A percentile compares a stretch with the other conserved stretches of the same genome.
phyloP scores from a whole-genome alignment of 73 alveolate genomes.

The Blepharisma stoltei region DNA sequence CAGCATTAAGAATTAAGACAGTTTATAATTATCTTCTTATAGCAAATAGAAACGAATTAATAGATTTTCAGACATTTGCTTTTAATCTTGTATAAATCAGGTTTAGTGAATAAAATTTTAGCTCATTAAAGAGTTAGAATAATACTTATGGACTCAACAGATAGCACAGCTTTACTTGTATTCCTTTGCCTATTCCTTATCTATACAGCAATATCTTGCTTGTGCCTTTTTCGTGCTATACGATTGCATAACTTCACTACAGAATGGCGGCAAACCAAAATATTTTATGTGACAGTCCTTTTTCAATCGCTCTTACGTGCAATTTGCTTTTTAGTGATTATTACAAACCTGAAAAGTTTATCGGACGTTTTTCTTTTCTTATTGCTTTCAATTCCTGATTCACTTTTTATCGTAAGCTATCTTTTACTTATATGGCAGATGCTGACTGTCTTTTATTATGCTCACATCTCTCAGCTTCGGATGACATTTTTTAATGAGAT shows the following conservation, averaged over 20 bases:
- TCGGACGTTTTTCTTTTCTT: background rate
- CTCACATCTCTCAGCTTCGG: constrained; percentile 2
- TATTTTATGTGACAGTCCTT: constrained; percentile 6
- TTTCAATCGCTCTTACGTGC: background rate
- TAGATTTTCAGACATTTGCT: too few relatives aligned
- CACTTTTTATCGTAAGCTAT: constrained; percentile 19
- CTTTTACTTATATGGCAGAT: constrained; percentile 30
- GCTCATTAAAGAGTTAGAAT: too few relatives aligned
- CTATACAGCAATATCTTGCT: background rate
- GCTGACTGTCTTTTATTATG: constrained; percentile 3
- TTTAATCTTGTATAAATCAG: too few relatives aligned
- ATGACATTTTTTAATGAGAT: background rate
- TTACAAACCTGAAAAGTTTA: background rate
- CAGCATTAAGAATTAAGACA: too few relatives aligned
- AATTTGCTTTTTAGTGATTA: background rate
- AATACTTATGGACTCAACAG: too few relatives aligned
- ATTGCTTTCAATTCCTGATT: constrained; percentile 6
- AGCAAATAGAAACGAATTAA: too few relatives aligned
- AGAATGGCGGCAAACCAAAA: constrained; percentile 7
- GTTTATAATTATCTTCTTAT: too few relatives aligned
- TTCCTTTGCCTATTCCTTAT: constrained; percentile 1
- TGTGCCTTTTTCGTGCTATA: background rate
- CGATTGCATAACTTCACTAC: constrained; percentile 9
- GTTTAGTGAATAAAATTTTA: too few relatives aligned
- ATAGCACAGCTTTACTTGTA: background rate